phyloP scores from a whole-genome alignment of 768 basidiomycete genomes.

The Hygrocybe punicea region DNA sequence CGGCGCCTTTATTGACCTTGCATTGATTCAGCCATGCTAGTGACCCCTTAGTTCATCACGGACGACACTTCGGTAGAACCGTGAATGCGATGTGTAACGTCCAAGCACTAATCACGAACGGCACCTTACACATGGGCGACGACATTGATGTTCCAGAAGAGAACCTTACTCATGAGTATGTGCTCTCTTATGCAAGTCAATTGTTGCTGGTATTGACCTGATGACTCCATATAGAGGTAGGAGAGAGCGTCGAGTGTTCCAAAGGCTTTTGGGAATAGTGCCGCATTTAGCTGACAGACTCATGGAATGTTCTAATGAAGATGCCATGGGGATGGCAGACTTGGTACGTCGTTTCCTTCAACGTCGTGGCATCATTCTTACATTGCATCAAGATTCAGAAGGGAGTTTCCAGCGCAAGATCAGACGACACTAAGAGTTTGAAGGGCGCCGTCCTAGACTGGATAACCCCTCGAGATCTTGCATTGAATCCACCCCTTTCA shows the following conservation, averaged over 20 bases:
- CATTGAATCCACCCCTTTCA: too few relatives aligned
- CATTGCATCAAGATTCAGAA: not conserved
- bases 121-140: not conserved
- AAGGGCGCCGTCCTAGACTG: too few relatives aligned
- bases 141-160: not conserved
- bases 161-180: not conserved
- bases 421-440: too few relatives aligned
- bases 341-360: not conserved
- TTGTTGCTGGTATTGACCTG: not conserved
- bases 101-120: not conserved
- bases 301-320: not conserved
- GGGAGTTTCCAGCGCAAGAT: not conserved
- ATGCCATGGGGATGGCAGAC: not conserved
- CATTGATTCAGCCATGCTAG: not conserved
- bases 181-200: not conserved
- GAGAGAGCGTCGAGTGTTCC: not conserved
- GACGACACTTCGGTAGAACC: constrained; percentile 3
- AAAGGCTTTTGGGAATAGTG: not conserved
- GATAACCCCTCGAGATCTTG: too few relatives aligned
- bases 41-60: constrained; percentile 3
- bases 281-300: not conserved
- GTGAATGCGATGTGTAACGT: constrained; percentile 2
- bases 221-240: not conserved
- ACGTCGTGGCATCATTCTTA: not conserved
- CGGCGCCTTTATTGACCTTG: not conserved